Conservation (phyloP, 2,329 filamentous ascomycete genomes). For the Colletotrichum orchidophilum region DNA sequence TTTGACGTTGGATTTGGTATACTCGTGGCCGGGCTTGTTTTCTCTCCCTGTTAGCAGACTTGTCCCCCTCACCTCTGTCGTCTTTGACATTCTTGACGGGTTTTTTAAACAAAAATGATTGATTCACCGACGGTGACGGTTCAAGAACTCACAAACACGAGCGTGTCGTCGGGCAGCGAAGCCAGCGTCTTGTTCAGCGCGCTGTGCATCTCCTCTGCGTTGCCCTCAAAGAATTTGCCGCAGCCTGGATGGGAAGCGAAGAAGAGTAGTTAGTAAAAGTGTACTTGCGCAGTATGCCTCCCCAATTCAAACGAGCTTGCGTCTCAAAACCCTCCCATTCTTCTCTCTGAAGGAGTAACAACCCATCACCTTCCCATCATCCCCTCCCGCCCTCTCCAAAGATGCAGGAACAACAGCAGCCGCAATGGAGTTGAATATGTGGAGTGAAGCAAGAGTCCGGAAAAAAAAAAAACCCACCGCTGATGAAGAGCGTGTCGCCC, state of each 20-base stretch:
- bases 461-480: slow-evolving; percentile 62
- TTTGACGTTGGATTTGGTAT: slow-evolving; percentile 96
- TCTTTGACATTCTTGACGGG: background rate
- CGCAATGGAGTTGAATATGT: too few relatives aligned
- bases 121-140: too few relatives aligned
- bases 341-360: background rate
- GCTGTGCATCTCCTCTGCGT: slow-evolving; percentile 87
- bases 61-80: background rate
- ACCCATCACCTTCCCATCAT: too few relatives aligned
- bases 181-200: slow-evolving; percentile 89
- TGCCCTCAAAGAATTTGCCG: slow-evolving; percentile 95
- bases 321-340: background rate
- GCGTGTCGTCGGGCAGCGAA: slow-evolving; percentile 86
- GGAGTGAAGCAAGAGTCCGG: too few relatives aligned
- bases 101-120: background rate
- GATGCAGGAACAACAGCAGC: too few relatives aligned
- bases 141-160: slow-evolving; percentile 84
- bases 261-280: background rate
- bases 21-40: slow-evolving; percentile 88
- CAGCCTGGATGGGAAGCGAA: slow-evolving; percentile 67
- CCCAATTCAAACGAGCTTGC: background rate
- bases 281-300: background rate
- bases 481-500: slow-evolving; percentile 95
- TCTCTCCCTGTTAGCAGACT: background rate
- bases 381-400: too few relatives aligned